These are phyloP conservation scores for Xylariaceae sp. DNA, from an alignment of 2,329 filamentous ascomycete species.

Conservation along the genomic window DNA sequence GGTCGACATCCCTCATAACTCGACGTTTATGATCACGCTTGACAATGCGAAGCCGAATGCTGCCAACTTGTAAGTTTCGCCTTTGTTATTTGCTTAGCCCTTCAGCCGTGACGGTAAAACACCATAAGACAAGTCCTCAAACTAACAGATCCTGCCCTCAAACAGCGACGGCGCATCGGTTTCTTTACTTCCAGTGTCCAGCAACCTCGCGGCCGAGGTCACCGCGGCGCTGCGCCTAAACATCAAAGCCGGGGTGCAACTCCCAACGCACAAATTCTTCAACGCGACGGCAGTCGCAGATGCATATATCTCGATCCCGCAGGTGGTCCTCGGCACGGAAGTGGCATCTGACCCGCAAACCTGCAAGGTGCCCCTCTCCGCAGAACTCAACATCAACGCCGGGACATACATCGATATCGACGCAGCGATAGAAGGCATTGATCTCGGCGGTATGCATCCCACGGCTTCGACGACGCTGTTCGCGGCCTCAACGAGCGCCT, in stretches of 20 bases:
- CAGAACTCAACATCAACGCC: constrained; percentile 31
- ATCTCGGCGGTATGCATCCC: constrained; percentile 24
- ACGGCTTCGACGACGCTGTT: constrained; percentile 27
- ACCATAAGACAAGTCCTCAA: background rate
- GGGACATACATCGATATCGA: constrained; percentile 29
- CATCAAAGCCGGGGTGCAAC: constrained; percentile 25
- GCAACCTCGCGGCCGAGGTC: constrained; percentile 21
- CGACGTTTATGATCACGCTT: constrained; percentile 25
- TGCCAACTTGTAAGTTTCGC: constrained; percentile 26
- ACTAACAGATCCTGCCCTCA: constrained; percentile 5
- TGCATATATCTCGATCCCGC: constrained; percentile 27
- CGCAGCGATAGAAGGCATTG: constrained; percentile 23
- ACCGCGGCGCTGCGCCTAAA: constrained; percentile 24
- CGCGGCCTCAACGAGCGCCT: constrained; percentile 24
- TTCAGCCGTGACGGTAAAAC: background rate
- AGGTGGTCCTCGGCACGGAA: constrained; percentile 18
- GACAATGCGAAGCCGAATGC: constrained; percentile 19
- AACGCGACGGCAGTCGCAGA: constrained; percentile 25
- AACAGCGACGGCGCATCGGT: constrained; percentile 22
- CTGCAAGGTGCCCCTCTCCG: constrained; percentile 21
- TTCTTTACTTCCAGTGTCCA: constrained; percentile 24
- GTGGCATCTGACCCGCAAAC: constrained; percentile 11
- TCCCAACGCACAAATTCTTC: constrained; percentile 20
- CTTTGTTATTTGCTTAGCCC: background rate
- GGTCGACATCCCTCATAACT: constrained; percentile 24